Evolutionary conservation across 2,329 filamentous ascomycete species (phyloP), one percentile per base, ranked within the genome.

Genomic region (Claviceps sp.): DNA sequence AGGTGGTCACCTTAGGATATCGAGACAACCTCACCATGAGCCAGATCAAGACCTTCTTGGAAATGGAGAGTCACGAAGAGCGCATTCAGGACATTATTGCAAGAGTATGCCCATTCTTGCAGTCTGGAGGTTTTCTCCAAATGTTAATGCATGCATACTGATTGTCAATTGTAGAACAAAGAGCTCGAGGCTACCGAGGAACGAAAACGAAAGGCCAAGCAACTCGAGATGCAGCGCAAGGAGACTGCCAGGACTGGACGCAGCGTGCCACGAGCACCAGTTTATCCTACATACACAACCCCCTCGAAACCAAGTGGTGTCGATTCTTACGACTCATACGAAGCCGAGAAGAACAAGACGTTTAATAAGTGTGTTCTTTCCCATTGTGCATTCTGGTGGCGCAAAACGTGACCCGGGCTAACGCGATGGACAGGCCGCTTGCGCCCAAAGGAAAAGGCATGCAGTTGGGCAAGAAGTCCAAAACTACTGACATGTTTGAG

Each of bases 11-110:
- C 1, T 76, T 95, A 57, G 93, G 93, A 13, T 97, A 98, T 72
- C 75, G 93, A 64, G 93, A 98, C 73, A 98, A 98, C 70, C 73
- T 98, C 60, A 94, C 91, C 24, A 81, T 98, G 62, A 88, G 84
- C 70, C 94, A 98, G 72, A 98, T 98, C 75, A 96, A 94, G 78
- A 96, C 93, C 2, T 98, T 98, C 76, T 71, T 98, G 60, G 94
- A 97, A 65, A 98, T 98, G 93, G 93, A 98, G 70, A 93, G 86
- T 70, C 93, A 98, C 64, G 94, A 98, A 71, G 93, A 98, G 77
- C 84, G 93, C 65, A 97, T 98, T 60, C 93, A 98, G 70, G 93
- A 96, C 66, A 98, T 96, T 57, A 96, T 96, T 65, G 89, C 89
- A 56, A 79, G 89, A 67, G 87, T 91, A 81, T 56, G 76, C 42